These are phyloP conservation scores for Apophysomyces elegans DNA, from an alignment of 371 early-diverging fungal genomes.

Conservation along the genomic window DNA sequence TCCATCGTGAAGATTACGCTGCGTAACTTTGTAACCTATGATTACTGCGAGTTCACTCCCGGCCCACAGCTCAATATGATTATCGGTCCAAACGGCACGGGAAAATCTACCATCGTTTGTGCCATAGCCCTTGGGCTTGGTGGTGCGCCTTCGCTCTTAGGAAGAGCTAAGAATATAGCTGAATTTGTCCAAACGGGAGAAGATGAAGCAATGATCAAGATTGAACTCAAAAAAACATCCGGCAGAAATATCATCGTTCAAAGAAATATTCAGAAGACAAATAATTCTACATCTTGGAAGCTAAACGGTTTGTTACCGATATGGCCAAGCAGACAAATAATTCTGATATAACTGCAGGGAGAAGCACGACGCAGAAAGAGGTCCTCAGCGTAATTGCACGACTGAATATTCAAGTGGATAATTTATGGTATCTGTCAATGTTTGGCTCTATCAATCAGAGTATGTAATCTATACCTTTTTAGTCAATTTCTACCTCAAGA, in stretches of 20 bases:
- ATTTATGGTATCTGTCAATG: slow-evolving; percentile 78
- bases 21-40: slow-evolving; percentile 93
- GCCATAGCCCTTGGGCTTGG: slow-evolving; percentile 97
- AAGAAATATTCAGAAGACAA: slow-evolving; percentile 69
- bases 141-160: slow-evolving; percentile 83
- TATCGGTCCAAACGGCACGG: slow-evolving; percentile 98
- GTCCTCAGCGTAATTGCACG: slow-evolving; percentile 60
- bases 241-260: slow-evolving; percentile 63
- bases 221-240: slow-evolving; percentile 69
- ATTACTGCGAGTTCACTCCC: slow-evolving; percentile 80
- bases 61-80: slow-evolving; percentile 98
- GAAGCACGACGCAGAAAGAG: slow-evolving; percentile 60
- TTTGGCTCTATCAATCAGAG: too few relatives aligned
- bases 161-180: slow-evolving; percentile 84
- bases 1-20: slow-evolving; percentile 82
- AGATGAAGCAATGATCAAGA: slow-evolving; percentile 78
- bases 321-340: background rate
- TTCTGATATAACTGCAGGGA: slow-evolving; percentile 41
- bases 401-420: slow-evolving; percentile 93
- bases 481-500: slow-evolving; percentile 98
- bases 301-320: slow-evolving; percentile 70
- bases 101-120: slow-evolving; percentile 98
- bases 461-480: background rate
- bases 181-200: slow-evolving; percentile 94
- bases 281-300: slow-evolving; percentile 77